These are phyloP conservation scores for Kuraishia hungarica DNA, from an alignment of 805 yeast genomes.

Conservation along the genomic window DNA sequence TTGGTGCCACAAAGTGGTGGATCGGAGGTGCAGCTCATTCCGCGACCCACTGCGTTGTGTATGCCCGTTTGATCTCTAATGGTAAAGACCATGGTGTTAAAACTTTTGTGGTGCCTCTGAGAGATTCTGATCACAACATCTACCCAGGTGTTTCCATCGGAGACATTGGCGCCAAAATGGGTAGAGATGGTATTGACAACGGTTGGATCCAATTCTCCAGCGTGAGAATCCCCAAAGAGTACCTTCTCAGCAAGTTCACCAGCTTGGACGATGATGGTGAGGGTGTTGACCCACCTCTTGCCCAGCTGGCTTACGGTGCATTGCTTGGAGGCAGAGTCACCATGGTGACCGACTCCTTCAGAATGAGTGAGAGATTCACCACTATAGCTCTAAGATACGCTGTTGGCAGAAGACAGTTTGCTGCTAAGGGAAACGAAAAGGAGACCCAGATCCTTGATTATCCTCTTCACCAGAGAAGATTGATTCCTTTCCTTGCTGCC, in stretches of 20 bases:
- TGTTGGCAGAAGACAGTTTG: conserved; percentile 83
- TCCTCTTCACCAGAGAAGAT: conserved; percentile 81
- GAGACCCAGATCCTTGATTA: conserved; percentile 79
- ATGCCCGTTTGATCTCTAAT: conserved; percentile 73
- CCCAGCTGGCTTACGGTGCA: conserved; percentile 84
- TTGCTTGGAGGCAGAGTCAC: conserved; percentile 81
- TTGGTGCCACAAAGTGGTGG: conserved; percentile 98
- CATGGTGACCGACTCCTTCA: conserved; percentile 81
- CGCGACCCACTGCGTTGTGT: conserved; percentile 79
- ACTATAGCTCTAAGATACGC: conserved; percentile 88
- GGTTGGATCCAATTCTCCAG: conserved; percentile 92
- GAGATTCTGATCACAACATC: conserved; percentile 67
- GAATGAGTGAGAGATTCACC: conserved; percentile 68
- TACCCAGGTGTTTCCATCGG: conserved; percentile 79
- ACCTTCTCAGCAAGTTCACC: conserved; percentile 75
- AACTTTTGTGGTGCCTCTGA: conserved; percentile 83
- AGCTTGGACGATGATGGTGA: conserved; percentile 60
- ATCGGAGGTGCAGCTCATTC: conserved; percentile 97
- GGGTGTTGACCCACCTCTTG: conserved; percentile 74
- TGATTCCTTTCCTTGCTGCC: conserved; percentile 77
- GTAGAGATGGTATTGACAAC: conserved; percentile 91
- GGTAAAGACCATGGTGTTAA: conserved; percentile 89
- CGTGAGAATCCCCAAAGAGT: conserved; percentile 77
- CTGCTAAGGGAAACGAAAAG: conserved; percentile 32
- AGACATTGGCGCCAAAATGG: conserved; percentile 94